Evolutionary conservation across 371 early-diverging fungal genomes (phyloP), one percentile per base, ranked within the genome.

Genomic region (Rhizomucor pusillus): DNA sequence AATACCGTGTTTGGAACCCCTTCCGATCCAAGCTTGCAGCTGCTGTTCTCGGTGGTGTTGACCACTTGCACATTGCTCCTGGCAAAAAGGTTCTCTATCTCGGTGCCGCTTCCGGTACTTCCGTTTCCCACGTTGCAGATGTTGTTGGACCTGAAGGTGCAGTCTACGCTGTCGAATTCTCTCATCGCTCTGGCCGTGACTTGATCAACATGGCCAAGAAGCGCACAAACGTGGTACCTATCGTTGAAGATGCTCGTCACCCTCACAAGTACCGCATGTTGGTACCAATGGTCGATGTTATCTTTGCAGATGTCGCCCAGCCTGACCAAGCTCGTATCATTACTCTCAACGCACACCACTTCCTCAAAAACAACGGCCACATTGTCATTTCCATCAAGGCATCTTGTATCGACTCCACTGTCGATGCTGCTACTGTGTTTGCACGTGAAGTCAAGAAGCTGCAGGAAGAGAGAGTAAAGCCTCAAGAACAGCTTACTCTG

Each of bases 321-420:
- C 99, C 99, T 52, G 99, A 99, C 80, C 99, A 99, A 86, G 97
- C 99, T 3, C 94, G 99, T 88, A 99, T 99, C 73, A 92, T 99
- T 67, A 62, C 97, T 51, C 82, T 99, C 67, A 99, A 99, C 81
- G 93, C 99, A 35, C 97, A 99, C 74, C 87, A 98, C 80, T 99
- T 99, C 87, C 81, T 99, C 65, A 98, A 98, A 85, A 94, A 94
- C 74, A 86, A 90, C 43, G 99, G 99, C 36, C 94, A 96, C 73
- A 93, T 99, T 74, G 96, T 99, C 51, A 98, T 99, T 63, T 95
- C 97, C 47, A 99, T 99, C 84, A 99, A 99, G 90, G 99, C 99
- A 55, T 99, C 99, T 85, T 99, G 99, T 85, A 99, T 99, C 63
- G 99, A 99, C 82, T 99, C 99, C 39, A 96, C 99, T 5, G 94